Conservation (phyloP, 2,329 filamentous ascomycete species). For the Cytospora mali region DNA sequence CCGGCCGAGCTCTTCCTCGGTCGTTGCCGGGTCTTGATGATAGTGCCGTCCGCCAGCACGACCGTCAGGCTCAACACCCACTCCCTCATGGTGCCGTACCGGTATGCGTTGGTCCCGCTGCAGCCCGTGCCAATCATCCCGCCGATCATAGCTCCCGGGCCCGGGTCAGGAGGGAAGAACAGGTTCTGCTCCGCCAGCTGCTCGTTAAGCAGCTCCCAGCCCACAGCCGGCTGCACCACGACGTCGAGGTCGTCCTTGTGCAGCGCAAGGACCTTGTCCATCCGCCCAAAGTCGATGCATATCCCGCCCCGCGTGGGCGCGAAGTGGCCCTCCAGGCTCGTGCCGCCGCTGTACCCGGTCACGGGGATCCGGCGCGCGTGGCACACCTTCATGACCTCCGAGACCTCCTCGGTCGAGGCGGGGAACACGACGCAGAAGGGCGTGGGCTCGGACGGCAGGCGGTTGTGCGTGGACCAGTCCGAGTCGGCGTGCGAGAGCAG, state of each 20-base stretch:
- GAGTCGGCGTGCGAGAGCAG: conserved; percentile 61
- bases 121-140: conserved; percentile 73
- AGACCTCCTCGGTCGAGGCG: conserved; percentile 77
- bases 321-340: conserved; percentile 87
- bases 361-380: conserved; percentile 80
- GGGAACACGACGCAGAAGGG: conserved; percentile 29
- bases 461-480: conserved; percentile 57
- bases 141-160: conserved; percentile 81
- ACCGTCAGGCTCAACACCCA: conserved; percentile 83
- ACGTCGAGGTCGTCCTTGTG: conserved; percentile 79
- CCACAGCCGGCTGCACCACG: conserved; percentile 73
- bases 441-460: conserved; percentile 10
- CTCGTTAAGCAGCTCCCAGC: conserved; percentile 79
- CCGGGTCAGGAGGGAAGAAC: conserved; percentile 85
- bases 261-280: conserved; percentile 78
- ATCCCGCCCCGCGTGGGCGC: conserved; percentile 80
- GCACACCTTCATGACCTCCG: conserved; percentile 86
- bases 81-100: conserved; percentile 87
- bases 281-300: conserved; percentile 81
- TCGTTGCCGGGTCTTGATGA: conserved; percentile 70
- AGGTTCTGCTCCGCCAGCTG: conserved; percentile 67
- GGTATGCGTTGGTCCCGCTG: conserved; percentile 77
- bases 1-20: conserved; percentile 78
- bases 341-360: conserved; percentile 84
- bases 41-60: conserved; percentile 80